A percentile compares a stretch with the other conserved stretches of the same genome.
phyloP scores from a whole-genome alignment of 257 asterid genomes.

The Anisodus acutangulus region DNA sequence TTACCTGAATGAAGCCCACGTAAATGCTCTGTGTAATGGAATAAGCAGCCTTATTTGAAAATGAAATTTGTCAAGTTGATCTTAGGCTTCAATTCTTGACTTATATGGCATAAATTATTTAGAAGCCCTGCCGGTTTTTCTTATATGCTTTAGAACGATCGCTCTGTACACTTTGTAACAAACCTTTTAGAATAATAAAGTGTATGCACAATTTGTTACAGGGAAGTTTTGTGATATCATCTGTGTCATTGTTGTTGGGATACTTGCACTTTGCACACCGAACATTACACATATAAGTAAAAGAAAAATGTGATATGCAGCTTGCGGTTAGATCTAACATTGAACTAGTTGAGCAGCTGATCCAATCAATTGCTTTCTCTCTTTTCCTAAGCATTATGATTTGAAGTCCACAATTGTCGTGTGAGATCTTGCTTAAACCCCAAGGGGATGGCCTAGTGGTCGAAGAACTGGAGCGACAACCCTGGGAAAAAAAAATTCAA shows the following conservation, averaged over 20 bases:
- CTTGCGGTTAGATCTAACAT: not conserved
- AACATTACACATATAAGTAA: not conserved
- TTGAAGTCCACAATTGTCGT: not conserved
- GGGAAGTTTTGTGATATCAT: not conserved
- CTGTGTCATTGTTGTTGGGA: not conserved
- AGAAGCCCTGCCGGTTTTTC: not conserved
- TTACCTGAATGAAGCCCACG: not conserved
- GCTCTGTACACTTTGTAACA: slow-evolving; percentile 10
- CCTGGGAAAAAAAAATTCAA: not conserved
- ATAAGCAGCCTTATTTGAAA: not conserved
- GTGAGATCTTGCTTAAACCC: not conserved
- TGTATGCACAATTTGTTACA: not conserved
- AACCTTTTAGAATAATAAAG: not conserved
- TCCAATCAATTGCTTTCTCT: not conserved
- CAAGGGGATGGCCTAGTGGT: not conserved
- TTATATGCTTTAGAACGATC: not conserved
- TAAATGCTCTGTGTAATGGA: not conserved
- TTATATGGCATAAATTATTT: not conserved
- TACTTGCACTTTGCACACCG: not conserved
- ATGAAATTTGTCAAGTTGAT: not conserved
- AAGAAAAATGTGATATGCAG: not conserved
- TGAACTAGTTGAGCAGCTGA: not conserved
- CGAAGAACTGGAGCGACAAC: slow-evolving; percentile 5
- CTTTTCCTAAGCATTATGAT: not conserved
- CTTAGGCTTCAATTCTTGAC: not conserved